Evolutionary conservation across 768 basidiomycete species (phyloP).

Genomic region (Lactarius akahatsu): DNA sequence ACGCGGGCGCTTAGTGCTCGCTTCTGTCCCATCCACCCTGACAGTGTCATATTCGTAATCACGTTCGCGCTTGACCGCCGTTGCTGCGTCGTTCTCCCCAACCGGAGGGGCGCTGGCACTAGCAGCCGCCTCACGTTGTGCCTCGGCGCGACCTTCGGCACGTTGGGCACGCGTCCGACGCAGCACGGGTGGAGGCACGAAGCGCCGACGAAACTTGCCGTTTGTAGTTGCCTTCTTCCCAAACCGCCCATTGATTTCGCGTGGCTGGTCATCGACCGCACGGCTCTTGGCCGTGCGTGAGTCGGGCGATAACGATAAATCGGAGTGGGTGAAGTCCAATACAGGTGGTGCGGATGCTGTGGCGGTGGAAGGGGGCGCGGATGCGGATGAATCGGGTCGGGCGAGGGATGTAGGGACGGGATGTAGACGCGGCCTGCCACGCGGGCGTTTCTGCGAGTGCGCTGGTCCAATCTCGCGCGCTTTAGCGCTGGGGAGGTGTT

Average conservation of each 20-base stretch:
- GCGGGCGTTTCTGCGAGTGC: conserved; percentile 26
- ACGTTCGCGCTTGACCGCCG: conserved; percentile 25
- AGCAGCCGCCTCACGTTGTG: conserved; percentile 21
- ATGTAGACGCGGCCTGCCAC: conserved; percentile 23
- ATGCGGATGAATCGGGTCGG: background rate
- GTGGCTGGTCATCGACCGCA: conserved; percentile 53
- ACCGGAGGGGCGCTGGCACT: background rate
- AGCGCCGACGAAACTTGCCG: conserved; percentile 40
- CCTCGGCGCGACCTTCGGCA: conserved; percentile 30
- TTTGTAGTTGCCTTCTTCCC: conserved; percentile 58
- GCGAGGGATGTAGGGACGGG: conserved; percentile 17
- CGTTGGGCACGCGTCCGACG: conserved; percentile 27
- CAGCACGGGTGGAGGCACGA: conserved; percentile 8
- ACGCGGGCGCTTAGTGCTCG: conserved; percentile 11
- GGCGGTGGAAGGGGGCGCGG: background rate
- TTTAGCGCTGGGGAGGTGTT: conserved; percentile 37
- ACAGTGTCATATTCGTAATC: conserved; percentile 16
- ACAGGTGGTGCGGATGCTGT: conserved; percentile 20
- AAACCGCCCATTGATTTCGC: conserved; percentile 64
- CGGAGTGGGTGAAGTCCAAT: conserved; percentile 13
- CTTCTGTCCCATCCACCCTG: background rate
- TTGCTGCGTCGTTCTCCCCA: background rate
- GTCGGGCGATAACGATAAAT: conserved; percentile 10
- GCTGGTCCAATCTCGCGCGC: conserved; percentile 36
- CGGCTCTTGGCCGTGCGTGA: conserved; percentile 43